Evolutionary conservation across 2,329 filamentous ascomycete species (phyloP).

Genomic region (Boeremia lycopersici): DNA sequence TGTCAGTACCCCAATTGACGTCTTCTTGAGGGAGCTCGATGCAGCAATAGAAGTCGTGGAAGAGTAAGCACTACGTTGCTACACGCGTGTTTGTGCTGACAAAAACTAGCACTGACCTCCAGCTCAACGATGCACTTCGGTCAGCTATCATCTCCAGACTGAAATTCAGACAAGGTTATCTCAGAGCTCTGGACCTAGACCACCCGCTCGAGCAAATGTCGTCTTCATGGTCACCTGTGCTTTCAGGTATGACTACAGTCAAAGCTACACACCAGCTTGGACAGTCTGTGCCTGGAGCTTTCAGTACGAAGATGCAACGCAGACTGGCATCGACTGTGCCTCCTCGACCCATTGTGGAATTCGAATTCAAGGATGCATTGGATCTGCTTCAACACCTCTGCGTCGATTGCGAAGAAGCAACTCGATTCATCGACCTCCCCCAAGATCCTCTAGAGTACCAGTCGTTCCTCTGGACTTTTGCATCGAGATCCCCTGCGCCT

Average conservation of each 20-base stretch:
- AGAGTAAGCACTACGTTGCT: slow-evolving; percentile 32
- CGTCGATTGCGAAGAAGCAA: slow-evolving; percentile 69
- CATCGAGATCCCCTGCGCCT: slow-evolving; percentile 80
- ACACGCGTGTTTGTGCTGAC: slow-evolving; percentile 16
- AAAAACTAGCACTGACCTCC: slow-evolving; percentile 23
- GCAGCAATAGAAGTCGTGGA: slow-evolving; percentile 37
- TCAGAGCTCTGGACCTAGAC: slow-evolving; percentile 57
- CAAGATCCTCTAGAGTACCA: slow-evolving; percentile 45
- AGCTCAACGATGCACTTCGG: slow-evolving; percentile 47
- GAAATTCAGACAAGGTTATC: slow-evolving; percentile 67
- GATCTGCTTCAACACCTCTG: slow-evolving; percentile 72
- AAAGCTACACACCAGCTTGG: slow-evolving; percentile 67
- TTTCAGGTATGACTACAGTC: slow-evolving; percentile 58
- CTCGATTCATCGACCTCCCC: slow-evolving; percentile 36
- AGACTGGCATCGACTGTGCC: slow-evolving; percentile 92
- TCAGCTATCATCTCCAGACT: slow-evolving; percentile 70
- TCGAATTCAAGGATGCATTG: slow-evolving; percentile 74
- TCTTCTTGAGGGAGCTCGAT: slow-evolving; percentile 43
- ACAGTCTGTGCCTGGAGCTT: slow-evolving; percentile 73
- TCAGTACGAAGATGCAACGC: slow-evolving; percentile 90
- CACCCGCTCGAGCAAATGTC: slow-evolving; percentile 35
- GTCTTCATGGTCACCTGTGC: slow-evolving; percentile 47
- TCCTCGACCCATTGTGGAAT: slow-evolving; percentile 83
- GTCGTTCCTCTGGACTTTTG: slow-evolving; percentile 76
- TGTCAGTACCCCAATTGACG: slow-evolving; percentile 49